Evolutionary conservation across 495 filamentous ascomycete genomes (phyloP).

Genomic region (Penicillium dipodomyicola): DNA sequence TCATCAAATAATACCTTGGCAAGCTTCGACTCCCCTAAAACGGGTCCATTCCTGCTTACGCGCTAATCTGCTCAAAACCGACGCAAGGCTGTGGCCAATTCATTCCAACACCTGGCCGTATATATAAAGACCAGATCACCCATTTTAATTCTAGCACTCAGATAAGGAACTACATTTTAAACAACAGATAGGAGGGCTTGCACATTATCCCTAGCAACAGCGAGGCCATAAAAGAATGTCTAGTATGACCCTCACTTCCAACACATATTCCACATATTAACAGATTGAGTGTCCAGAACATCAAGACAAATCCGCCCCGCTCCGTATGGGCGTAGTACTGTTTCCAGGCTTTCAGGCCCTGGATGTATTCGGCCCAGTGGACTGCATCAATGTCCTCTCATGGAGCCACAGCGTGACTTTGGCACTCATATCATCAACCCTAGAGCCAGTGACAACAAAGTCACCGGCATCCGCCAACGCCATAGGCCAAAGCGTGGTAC

Average conservation of each 20-base stretch:
- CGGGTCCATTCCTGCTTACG: no score
- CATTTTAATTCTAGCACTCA: background rate
- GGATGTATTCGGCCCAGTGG: slow-evolving; percentile 60
- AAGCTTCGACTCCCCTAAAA: no score
- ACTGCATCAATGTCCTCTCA: slow-evolving; percentile 57
- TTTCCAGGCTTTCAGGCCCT: slow-evolving; percentile 42
- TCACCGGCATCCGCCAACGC: slow-evolving; percentile 12
- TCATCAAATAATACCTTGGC: no score
- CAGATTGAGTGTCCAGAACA: background rate
- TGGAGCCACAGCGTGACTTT: slow-evolving; percentile 38
- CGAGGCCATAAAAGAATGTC: background rate
- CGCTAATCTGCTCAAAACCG: no score
- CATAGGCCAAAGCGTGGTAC: slow-evolving; percentile 48
- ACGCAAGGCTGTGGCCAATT: background rate
- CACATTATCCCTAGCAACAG: background rate
- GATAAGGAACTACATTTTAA: background rate
- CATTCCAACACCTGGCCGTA: background rate
- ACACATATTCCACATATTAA: background rate
- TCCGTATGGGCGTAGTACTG: slow-evolving; percentile 28
- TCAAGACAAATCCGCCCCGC: background rate
- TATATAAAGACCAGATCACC: background rate
- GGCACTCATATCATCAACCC: slow-evolving; percentile 50
- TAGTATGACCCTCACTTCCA: background rate
- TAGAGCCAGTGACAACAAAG: slow-evolving; percentile 50
- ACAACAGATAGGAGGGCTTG: background rate